Conservation (phyloP, 345 rosid genomes). For the Salix udensis region DNA sequence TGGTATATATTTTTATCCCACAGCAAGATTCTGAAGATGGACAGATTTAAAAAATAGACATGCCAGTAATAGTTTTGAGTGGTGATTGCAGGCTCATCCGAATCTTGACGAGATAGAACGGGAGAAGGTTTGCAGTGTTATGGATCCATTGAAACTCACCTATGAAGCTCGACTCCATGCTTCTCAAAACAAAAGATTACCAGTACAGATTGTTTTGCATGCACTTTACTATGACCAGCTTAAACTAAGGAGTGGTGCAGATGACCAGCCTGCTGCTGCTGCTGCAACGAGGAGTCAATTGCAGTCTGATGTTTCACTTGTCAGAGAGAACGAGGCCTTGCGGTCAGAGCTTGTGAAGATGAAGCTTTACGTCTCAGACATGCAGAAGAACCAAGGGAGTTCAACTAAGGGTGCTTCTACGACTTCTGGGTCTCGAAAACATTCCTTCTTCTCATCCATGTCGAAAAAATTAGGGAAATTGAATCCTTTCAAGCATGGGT, state of each 20-base stretch:
- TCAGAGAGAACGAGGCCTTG: conserved; percentile 81
- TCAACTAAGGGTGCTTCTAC: conserved; percentile 12
- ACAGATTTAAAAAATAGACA: no score
- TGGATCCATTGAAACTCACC: no score
- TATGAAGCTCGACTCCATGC: no score
- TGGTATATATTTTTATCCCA: neutral
- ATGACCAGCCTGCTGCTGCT: no score
- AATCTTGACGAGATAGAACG: no score
- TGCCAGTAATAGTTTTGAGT: no score
- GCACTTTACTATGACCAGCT: no score
- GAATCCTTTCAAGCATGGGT: conserved; percentile 78
- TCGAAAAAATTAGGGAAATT: conserved; percentile 81
- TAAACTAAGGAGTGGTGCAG: no score
- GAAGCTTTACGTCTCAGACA: conserved; percentile 69
- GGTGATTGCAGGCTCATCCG: no score
- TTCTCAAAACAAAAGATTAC: no score
- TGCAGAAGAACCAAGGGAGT: conserved; percentile 43
- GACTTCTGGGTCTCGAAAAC: conserved; percentile 25
- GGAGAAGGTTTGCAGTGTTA: no score
- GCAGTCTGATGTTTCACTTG: conserved; percentile 58
- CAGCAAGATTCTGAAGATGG: neutral
- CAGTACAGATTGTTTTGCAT: no score
- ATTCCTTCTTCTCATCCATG: conserved; percentile 70
- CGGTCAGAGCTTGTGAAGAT: conserved; percentile 76
- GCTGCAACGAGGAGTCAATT: conserved; percentile 48